Conservation (phyloP, 805 yeast species). For the Debaryomyces prosopidis region DNA sequence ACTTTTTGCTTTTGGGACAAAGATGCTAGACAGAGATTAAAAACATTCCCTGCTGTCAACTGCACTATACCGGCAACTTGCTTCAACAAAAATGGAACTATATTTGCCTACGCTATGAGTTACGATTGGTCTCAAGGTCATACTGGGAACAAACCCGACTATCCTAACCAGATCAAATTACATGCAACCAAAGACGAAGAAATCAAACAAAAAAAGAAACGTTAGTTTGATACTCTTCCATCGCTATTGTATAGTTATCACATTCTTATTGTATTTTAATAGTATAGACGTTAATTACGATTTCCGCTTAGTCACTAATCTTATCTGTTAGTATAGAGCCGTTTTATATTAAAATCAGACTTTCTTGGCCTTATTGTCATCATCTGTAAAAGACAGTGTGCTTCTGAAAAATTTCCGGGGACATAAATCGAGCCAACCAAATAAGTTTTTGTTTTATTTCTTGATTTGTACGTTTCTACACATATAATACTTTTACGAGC, state of each 20-base stretch:
- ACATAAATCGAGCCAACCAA: too few relatives aligned
- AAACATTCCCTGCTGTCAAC: constrained; percentile 68
- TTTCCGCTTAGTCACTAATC: too few relatives aligned
- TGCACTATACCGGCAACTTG: constrained; percentile 73
- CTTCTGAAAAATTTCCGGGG: too few relatives aligned
- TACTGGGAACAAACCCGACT: constrained; percentile 70
- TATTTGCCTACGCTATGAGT: constrained; percentile 87
- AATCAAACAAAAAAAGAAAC: constrained; percentile 58
- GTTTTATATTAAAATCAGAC: too few relatives aligned
- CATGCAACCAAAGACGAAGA: constrained; percentile 88
- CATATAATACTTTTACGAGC: too few relatives aligned
- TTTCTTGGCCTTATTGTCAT: too few relatives aligned
- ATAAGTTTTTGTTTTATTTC: too few relatives aligned
- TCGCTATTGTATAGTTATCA: not conserved
- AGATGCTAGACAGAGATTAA: constrained; percentile 83
- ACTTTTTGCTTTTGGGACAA: constrained; percentile 95
- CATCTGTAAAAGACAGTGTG: too few relatives aligned
- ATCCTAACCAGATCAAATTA: constrained; percentile 72
- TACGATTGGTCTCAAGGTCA: constrained; percentile 97
- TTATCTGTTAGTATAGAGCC: too few relatives aligned
- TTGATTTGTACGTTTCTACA: too few relatives aligned
- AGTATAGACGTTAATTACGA: not conserved
- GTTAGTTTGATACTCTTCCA: not conserved
- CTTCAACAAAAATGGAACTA: constrained; percentile 79
- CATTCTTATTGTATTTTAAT: not conserved